A percentile compares a stretch with the other conserved stretches of the same genome.
Conservation (phyloP, 2,329 filamentous ascomycete species). For the Amesomyces nigricolor region DNA sequence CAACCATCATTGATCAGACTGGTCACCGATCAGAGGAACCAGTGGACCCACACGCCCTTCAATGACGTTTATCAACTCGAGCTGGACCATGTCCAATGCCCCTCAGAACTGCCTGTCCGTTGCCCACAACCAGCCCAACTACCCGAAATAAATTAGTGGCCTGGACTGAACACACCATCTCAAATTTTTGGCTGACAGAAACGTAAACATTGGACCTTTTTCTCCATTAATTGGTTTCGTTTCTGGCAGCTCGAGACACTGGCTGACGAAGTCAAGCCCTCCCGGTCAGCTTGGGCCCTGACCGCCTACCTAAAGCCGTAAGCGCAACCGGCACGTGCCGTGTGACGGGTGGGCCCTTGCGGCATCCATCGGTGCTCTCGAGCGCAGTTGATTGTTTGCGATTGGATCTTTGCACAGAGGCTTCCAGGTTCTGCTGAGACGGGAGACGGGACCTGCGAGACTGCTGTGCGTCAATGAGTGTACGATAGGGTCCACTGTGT, state of each 20-base stretch:
- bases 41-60: no score
- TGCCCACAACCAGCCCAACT: background rate
- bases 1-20: no score
- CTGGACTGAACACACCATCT: background rate
- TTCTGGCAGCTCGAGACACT: constrained; percentile 1
- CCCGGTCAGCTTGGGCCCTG: background rate
- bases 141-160: background rate
- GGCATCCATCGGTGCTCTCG: constrained; percentile 5
- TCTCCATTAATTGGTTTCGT: background rate
- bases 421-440: constrained; percentile 6
- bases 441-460: no score
- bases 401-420: constrained; percentile 3
- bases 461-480: constrained; percentile 17
- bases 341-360: background rate
- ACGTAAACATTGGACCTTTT: background rate
- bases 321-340: constrained; percentile 5
- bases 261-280: no score
- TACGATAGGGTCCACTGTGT: constrained; percentile 25
- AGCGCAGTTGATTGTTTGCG: background rate
- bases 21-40: no score
- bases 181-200: no score
- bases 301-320: constrained; percentile 21
- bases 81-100: background rate
- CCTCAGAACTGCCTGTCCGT: no score
- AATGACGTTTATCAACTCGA: no score